Percentiles rank a stretch among this genome's conserved stretches.
phyloP scores from a whole-genome alignment of 1,284 basidiomycete genomes.

The Hortiboletus rubellus region DNA sequence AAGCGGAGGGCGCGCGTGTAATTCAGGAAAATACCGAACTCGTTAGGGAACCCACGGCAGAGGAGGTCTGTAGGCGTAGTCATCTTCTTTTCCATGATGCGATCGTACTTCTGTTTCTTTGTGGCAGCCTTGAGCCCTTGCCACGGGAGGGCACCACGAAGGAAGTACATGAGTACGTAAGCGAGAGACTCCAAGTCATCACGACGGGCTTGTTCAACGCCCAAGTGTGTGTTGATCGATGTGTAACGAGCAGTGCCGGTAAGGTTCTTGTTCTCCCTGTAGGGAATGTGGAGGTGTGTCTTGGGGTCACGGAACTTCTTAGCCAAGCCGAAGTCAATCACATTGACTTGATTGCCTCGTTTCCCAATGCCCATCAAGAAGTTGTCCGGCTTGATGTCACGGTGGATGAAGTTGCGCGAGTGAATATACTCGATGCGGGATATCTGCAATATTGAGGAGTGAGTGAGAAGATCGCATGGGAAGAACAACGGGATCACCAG shows the following conservation, averaged over 20 bases:
- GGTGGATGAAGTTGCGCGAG: slow-evolving; percentile 99
- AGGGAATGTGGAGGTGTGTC: slow-evolving; percentile 99
- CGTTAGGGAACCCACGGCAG: slow-evolving; percentile 96
- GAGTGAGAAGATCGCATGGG: not conserved
- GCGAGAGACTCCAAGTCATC: slow-evolving; percentile 96
- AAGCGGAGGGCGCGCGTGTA: slow-evolving; percentile 96
- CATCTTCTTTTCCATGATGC: slow-evolving; percentile 99
- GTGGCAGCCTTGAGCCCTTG: slow-evolving; percentile 97
- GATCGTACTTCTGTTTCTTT: slow-evolving; percentile 99
- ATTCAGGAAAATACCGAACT: slow-evolving; percentile 97
- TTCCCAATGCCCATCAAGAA: slow-evolving; percentile 99
- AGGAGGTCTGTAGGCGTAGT: slow-evolving; percentile 95
- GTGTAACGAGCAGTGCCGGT: slow-evolving; percentile 99
- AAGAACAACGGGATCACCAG: slow-evolving; percentile 56
- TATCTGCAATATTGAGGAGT: slow-evolving; percentile 56
- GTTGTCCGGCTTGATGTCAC: slow-evolving; percentile 99
- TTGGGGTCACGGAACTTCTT: slow-evolving; percentile 99
- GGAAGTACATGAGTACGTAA: slow-evolving; percentile 98
- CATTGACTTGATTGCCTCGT: slow-evolving; percentile 99
- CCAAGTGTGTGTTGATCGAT: slow-evolving; percentile 98
- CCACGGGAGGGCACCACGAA: slow-evolving; percentile 95
- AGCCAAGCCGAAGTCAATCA: slow-evolving; percentile 98
- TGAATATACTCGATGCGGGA: slow-evolving; percentile 99
- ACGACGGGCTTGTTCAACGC: slow-evolving; percentile 94
- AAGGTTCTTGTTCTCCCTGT: slow-evolving; percentile 99